Percentiles rank a stretch among this genome's conserved stretches.
These are phyloP conservation scores for Aspergillus jensenii DNA, from an alignment of 2,329 filamentous ascomycete species.

Conservation along the genomic window DNA sequence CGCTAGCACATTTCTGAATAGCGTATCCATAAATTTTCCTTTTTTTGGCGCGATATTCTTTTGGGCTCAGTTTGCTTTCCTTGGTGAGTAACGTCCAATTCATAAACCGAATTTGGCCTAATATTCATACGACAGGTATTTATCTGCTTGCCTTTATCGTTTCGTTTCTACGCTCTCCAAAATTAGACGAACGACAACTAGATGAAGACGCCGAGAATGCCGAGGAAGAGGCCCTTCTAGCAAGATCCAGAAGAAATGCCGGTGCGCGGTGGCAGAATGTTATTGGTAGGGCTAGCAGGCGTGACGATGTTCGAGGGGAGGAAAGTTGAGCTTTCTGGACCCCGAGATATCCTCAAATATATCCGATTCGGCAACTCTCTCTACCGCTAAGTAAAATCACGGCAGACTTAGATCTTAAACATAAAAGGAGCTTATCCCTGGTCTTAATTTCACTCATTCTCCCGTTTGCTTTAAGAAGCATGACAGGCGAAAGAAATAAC, in stretches of 20 bases:
- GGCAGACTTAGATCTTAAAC: not conserved
- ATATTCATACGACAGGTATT: conserved; percentile 45
- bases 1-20: conserved; percentile 89
- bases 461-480: not conserved
- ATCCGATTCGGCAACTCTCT: not conserved
- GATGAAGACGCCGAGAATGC: conserved; percentile 89
- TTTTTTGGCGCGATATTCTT: conserved; percentile 92
- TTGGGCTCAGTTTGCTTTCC: conserved; percentile 92
- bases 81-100: conserved; percentile 51
- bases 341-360: not conserved
- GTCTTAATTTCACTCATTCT: not conserved
- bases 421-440: not conserved
- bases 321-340: not conserved
- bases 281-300: conserved; percentile 55
- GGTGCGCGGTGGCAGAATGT: conserved; percentile 89
- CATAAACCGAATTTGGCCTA: not conserved
- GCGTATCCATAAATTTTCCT: conserved; percentile 89
- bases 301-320: conserved; percentile 8
- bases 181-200: conserved; percentile 70
- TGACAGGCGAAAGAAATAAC: not conserved
- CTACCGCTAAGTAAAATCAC: not conserved
- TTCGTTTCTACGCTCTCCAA: conserved; percentile 76
- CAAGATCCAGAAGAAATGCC: conserved; percentile 77
- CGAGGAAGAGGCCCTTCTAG: conserved; percentile 89
- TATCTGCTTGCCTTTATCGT: conserved; percentile 81